These are phyloP conservation scores for Tolypocladium inflatum DNA, from an alignment of 2,329 filamentous ascomycete genomes.

Conservation along the genomic window DNA sequence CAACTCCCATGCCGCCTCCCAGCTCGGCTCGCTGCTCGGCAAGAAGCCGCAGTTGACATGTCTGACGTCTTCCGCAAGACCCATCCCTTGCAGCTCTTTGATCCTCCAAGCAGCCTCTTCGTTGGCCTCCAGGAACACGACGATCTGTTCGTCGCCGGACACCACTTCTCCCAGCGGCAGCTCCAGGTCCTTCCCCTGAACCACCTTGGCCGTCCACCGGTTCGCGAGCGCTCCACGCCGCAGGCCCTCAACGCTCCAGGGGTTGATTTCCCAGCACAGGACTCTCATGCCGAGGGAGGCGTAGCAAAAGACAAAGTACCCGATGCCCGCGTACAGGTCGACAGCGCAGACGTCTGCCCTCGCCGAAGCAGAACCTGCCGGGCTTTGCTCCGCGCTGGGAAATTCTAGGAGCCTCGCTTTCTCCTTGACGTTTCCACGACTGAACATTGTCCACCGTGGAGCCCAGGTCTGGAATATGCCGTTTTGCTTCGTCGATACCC, in stretches of 20 bases:
- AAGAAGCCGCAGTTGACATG: constrained; percentile 58
- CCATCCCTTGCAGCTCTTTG: constrained; percentile 22
- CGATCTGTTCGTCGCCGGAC: constrained; percentile 40
- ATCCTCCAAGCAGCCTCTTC: constrained; percentile 36
- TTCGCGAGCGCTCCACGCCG: constrained; percentile 64
- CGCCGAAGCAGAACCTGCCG: neutral
- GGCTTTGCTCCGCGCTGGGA: neutral
- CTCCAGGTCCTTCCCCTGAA: constrained; percentile 31
- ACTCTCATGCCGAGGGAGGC: constrained; percentile 61
- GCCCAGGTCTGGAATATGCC: constrained; percentile 80
- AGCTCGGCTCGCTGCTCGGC: constrained; percentile 45
- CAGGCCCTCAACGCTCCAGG: constrained; percentile 77
- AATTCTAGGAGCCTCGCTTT: constrained; percentile 66
- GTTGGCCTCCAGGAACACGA: constrained; percentile 65
- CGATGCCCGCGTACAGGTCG: constrained; percentile 87
- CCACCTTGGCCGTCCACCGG: constrained; percentile 51
- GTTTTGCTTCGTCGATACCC: constrained; percentile 71
- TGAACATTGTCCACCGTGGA: constrained; percentile 89
- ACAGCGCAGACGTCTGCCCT: constrained; percentile 42
- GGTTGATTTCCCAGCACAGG: constrained; percentile 84
- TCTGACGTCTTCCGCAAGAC: constrained; percentile 27
- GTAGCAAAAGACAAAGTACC: constrained; percentile 88
- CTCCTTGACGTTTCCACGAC: constrained; percentile 79
- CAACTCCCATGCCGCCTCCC: constrained; percentile 41
- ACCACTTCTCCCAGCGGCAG: constrained; percentile 27